phyloP scores from a whole-genome alignment of 2,329 filamentous ascomycete species.

The Alternaria hordeiaustralica region DNA sequence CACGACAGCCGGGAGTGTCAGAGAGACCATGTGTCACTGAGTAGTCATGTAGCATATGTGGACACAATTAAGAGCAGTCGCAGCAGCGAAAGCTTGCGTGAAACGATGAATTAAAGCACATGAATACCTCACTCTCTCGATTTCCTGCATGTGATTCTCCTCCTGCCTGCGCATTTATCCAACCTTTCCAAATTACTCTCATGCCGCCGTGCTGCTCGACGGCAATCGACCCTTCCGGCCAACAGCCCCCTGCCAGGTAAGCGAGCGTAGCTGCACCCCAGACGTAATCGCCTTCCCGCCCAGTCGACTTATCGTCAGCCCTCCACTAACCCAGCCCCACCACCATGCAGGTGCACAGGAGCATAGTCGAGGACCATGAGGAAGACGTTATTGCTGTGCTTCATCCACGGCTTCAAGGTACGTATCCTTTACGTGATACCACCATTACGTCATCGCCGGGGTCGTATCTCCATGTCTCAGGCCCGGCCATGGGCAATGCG shows the following conservation, averaged over 20 bases:
- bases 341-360: conserved; percentile 49
- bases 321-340: conserved; percentile 16
- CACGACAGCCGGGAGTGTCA: neutral
- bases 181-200: neutral
- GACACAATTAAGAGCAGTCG: neutral
- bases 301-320: conserved; percentile 5
- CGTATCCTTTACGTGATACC: conserved; percentile 35
- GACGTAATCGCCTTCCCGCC: conserved; percentile 28
- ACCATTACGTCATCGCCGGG: conserved; percentile 6
- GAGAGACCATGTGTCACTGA: neutral
- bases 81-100: neutral
- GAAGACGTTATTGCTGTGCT: conserved; percentile 81
- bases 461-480: neutral
- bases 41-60: neutral
- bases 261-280: conserved; percentile 28
- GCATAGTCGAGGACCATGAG: conserved; percentile 62
- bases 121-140: neutral
- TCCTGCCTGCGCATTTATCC: neutral
- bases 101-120: conserved; percentile 1
- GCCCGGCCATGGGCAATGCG: neutral
- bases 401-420: conserved; percentile 89
- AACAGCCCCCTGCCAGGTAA: conserved; percentile 10
- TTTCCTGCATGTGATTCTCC: neutral
- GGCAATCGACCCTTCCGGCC: conserved; percentile 1
- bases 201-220: neutral